phyloP scores from a whole-genome alignment of 495 filamentous ascomycete genomes.

The Hypoxylon lienhwacheense region DNA sequence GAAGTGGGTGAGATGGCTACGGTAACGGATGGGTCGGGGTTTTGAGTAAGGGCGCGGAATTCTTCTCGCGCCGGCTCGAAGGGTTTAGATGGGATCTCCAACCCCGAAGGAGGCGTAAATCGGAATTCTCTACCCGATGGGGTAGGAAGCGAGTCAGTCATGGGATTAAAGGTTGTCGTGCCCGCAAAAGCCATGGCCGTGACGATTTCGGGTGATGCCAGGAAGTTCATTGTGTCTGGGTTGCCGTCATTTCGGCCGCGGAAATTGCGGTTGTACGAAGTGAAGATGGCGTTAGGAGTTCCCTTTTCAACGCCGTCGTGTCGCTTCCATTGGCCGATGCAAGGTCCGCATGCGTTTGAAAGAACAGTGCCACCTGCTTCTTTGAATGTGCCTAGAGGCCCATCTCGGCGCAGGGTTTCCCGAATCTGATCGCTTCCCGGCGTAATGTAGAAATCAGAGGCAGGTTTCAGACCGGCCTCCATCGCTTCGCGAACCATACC shows the following conservation, averaged over 20 bases:
- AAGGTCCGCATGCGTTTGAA: constrained; percentile 94
- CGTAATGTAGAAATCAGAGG: constrained; percentile 90
- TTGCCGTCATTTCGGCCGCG: constrained; percentile 96
- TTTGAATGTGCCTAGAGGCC: constrained; percentile 82
- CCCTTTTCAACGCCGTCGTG: constrained; percentile 81
- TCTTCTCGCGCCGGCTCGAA: constrained; percentile 78
- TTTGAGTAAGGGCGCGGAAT: constrained; percentile 70
- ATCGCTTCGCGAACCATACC: constrained; percentile 86
- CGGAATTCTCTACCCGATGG: constrained; percentile 82
- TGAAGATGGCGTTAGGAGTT: constrained; percentile 91
- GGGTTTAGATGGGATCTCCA: constrained; percentile 71
- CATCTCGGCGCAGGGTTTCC: constrained; percentile 84
- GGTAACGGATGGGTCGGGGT: constrained; percentile 63
- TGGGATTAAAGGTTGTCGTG: constrained; percentile 91
- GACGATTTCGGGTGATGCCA: constrained; percentile 93
- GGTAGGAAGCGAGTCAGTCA: constrained; percentile 81
- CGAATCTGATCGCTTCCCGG: constrained; percentile 96
- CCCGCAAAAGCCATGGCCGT: constrained; percentile 95
- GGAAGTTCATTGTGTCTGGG: constrained; percentile 95
- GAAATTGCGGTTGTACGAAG: constrained; percentile 98
- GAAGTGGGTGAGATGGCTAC: constrained; percentile 83
- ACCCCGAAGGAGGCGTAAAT: constrained; percentile 79
- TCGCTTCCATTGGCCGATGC: constrained; percentile 95
- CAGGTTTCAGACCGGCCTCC: constrained; percentile 83
- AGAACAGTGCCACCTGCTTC: constrained; percentile 85